These are phyloP conservation scores for Sporisorium exsertum DNA, from an alignment of 1,284 basidiomycete species.

Conservation along the genomic window DNA sequence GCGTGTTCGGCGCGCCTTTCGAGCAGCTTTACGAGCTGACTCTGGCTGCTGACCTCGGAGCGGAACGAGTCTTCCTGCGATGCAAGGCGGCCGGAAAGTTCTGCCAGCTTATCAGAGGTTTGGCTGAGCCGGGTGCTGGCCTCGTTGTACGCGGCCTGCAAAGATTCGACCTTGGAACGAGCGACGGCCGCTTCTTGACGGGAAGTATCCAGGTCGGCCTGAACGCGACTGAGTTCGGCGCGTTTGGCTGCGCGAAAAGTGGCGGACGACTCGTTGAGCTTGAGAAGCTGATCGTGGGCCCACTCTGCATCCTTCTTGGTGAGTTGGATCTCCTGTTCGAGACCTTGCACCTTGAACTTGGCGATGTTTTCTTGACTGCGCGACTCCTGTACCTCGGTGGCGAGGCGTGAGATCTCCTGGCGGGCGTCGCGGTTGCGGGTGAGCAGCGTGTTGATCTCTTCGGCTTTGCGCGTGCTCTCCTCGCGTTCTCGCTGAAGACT, in stretches of 20 bases:
- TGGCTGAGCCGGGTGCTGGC: conserved; percentile 79
- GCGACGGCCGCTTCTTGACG: conserved; percentile 76
- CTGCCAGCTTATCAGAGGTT: conserved; percentile 78
- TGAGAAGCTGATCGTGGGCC: conserved; percentile 59
- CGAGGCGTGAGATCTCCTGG: conserved; percentile 53
- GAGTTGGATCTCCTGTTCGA: conserved; percentile 81
- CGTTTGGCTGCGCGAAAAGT: conserved; percentile 70
- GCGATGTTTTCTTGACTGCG: conserved; percentile 56
- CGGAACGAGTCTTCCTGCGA: conserved; percentile 83
- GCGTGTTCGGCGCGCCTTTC: conserved; percentile 84
- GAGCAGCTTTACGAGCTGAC: conserved; percentile 80
- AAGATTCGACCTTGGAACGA: conserved; percentile 76
- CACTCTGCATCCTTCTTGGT: conserved; percentile 80
- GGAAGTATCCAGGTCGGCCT: conserved; percentile 78
- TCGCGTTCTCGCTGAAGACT: conserved; percentile 63
- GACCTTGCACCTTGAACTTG: conserved; percentile 81
- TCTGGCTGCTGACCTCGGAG: conserved; percentile 78
- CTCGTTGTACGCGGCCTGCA: conserved; percentile 78
- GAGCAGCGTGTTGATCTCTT: conserved; percentile 57
- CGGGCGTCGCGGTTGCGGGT: conserved; percentile 54
- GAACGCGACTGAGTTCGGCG: conserved; percentile 79
- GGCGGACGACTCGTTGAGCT: conserved; percentile 51
- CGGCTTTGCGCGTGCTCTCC: conserved; percentile 56
- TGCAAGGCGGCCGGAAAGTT: conserved; percentile 79
- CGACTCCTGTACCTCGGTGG: conserved; percentile 56